Evolutionary conservation across 148 eudicot species (phyloP).

Genomic region (Amaranthus palmeri): DNA sequence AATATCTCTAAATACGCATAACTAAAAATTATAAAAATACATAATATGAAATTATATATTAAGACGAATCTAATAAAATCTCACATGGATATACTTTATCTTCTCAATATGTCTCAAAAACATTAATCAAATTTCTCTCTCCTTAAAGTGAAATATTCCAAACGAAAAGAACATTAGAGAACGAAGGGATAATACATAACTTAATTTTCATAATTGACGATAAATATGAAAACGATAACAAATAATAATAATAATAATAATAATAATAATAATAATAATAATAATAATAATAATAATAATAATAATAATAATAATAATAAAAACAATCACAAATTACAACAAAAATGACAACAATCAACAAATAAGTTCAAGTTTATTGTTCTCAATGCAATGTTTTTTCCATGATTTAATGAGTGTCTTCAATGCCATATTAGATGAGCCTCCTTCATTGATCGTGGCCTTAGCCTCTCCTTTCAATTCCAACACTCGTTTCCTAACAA

Average conservation of each 20-base stretch:
- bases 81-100: no score
- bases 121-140: constrained; percentile 15
- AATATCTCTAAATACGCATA: no score
- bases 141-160: constrained; percentile 30
- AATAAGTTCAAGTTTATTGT: background rate
- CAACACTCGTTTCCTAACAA: constrained; percentile 12
- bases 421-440: constrained; percentile 25
- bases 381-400: constrained; percentile 8
- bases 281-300: constrained; percentile 3
- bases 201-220: constrained; percentile 7
- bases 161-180: constrained; percentile 34
- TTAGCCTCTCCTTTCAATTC: constrained; percentile 14
- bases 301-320: constrained; percentile 19
- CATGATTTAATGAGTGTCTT: constrained; percentile 25
- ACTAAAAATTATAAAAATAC: no score
- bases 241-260: constrained; percentile 7
- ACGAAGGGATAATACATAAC: constrained; percentile 38
- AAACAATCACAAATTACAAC: constrained; percentile 27
- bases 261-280: constrained; percentile 28
- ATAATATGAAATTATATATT: no score
- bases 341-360: no score
- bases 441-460: constrained; percentile 20
- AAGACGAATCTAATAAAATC: no score
- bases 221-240: background rate
- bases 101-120: no score